A percentile compares a stretch with the other conserved stretches of the same genome.
These are phyloP conservation scores for Citrus inodora DNA, from an alignment of 345 rosid species.

Conservation along the genomic window DNA sequence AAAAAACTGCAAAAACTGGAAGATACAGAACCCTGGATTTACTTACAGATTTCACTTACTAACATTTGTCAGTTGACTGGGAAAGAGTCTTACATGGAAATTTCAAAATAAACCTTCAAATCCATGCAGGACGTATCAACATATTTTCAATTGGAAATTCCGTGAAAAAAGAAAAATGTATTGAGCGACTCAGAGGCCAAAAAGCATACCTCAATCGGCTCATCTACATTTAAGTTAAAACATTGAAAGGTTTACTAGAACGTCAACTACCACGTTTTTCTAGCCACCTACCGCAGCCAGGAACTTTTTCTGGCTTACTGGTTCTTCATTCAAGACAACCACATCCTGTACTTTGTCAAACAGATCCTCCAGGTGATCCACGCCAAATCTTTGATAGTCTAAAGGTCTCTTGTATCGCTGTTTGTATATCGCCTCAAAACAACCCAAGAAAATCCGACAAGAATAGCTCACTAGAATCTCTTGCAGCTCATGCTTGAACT, in stretches of 20 bases:
- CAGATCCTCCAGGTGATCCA: constrained; percentile 72
- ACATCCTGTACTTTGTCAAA: constrained; percentile 63
- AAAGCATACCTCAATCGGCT: constrained; percentile 7
- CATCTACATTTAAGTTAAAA: constrained; percentile 6
- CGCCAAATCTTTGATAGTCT: constrained; percentile 53
- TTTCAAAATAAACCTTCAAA: constrained; percentile 15
- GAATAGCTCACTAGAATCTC: constrained; percentile 87
- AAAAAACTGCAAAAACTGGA: neutral
- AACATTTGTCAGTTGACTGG: constrained; percentile 10
- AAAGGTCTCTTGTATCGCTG: constrained; percentile 76
- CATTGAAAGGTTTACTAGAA: constrained; percentile 10
- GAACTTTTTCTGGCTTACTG: constrained; percentile 53
- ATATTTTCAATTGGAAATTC: constrained; percentile 7
- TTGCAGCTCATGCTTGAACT: constrained; percentile 78
- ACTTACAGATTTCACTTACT: constrained; percentile 8
- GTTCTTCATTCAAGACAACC: constrained; percentile 62
- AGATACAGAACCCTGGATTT: constrained; percentile 1
- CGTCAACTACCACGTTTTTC: constrained; percentile 2
- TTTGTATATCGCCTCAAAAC: constrained; percentile 77
- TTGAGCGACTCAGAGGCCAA: neutral
- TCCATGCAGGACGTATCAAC: constrained; percentile 17
- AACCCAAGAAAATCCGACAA: constrained; percentile 59
- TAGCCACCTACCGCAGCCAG: constrained; percentile 42
- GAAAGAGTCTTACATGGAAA: constrained; percentile 27
- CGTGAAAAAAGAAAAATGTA: neutral